Evolutionary conservation across 2,329 filamentous ascomycete species (phyloP).

Genomic region (Aspergillus cejpii): DNA sequence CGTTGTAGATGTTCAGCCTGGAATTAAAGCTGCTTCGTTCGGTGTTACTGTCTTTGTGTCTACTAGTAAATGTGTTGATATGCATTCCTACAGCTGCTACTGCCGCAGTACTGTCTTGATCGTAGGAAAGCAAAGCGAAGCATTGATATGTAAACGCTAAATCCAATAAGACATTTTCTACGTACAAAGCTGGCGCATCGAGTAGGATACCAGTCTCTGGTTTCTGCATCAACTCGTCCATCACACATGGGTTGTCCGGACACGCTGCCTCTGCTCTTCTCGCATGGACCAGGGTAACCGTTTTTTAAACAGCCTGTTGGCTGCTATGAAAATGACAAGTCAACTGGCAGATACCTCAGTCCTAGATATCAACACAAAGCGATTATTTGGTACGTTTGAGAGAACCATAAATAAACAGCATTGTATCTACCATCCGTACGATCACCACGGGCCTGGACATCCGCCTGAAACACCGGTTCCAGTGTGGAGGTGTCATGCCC

Average conservation of each 20-base stretch:
- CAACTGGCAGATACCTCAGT: conserved; percentile 22
- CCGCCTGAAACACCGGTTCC: conserved; percentile 16
- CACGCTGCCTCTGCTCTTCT: conserved; percentile 8
- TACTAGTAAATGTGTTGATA: no score
- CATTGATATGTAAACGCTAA: not conserved
- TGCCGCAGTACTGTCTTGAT: not conserved
- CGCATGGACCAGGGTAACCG: conserved; percentile 12
- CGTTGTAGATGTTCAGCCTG: conserved; percentile 14
- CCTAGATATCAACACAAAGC: conserved; percentile 18
- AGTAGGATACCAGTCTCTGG: conserved; percentile 24
- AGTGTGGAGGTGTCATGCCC: conserved; percentile 17
- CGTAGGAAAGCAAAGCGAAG: not conserved
- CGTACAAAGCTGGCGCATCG: conserved; percentile 27
- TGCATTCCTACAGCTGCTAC: not conserved
- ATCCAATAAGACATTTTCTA: conserved; percentile 26
- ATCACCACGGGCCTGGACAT: conserved; percentile 19
- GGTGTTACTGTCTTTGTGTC: no score
- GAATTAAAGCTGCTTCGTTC: no score
- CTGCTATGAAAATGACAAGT: conserved; percentile 13
- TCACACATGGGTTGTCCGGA: conserved; percentile 23
- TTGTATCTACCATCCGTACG: conserved; percentile 21
- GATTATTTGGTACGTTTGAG: conserved; percentile 8
- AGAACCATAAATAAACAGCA: conserved; percentile 12
- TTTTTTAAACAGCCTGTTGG: conserved; percentile 6
- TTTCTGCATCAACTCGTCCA: conserved; percentile 22